phyloP scores from a whole-genome alignment of 1,284 basidiomycete genomes.

The Ceratobasidium sp. region DNA sequence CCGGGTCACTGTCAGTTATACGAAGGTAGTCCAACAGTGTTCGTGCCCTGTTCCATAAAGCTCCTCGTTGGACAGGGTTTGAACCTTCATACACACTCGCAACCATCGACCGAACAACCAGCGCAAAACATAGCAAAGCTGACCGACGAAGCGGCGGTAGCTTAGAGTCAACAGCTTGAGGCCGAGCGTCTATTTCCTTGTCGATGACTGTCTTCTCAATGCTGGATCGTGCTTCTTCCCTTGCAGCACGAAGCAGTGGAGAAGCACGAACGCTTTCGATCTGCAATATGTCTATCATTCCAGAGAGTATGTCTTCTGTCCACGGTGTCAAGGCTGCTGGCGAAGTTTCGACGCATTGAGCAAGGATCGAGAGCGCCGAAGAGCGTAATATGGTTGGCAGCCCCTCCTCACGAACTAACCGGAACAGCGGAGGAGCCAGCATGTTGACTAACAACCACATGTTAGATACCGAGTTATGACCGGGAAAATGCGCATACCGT shows the following conservation, averaged over 20 bases:
- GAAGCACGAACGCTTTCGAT: conserved; percentile 68
- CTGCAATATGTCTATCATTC: conserved; percentile 83
- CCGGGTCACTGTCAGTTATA: conserved; percentile 76
- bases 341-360: conserved; percentile 76
- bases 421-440: conserved; percentile 77
- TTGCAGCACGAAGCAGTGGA: conserved; percentile 33
- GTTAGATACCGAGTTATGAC: conserved; percentile 21
- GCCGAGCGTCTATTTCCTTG: conserved; percentile 65
- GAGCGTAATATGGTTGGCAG: conserved; percentile 81
- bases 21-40: conserved; percentile 78
- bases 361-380: conserved; percentile 85
- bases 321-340: conserved; percentile 74
- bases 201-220: conserved; percentile 25
- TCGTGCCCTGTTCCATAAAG: conserved; percentile 66
- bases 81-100: conserved; percentile 49
- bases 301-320: conserved; percentile 69
- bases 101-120: conserved; percentile 66
- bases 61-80: conserved; percentile 46
- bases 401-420: conserved; percentile 67
- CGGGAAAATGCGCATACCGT: conserved; percentile 66
- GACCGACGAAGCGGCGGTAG: conserved; percentile 85
- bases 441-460: conserved; percentile 65
- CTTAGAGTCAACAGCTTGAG: conserved; percentile 70
- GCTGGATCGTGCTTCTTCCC: conserved; percentile 28
- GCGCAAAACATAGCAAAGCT: conserved; percentile 80